Percentiles rank a stretch among this genome's conserved stretches.
These are phyloP conservation scores for Parmelia sp. DNA, from an alignment of 495 filamentous ascomycete genomes.

Conservation along the genomic window DNA sequence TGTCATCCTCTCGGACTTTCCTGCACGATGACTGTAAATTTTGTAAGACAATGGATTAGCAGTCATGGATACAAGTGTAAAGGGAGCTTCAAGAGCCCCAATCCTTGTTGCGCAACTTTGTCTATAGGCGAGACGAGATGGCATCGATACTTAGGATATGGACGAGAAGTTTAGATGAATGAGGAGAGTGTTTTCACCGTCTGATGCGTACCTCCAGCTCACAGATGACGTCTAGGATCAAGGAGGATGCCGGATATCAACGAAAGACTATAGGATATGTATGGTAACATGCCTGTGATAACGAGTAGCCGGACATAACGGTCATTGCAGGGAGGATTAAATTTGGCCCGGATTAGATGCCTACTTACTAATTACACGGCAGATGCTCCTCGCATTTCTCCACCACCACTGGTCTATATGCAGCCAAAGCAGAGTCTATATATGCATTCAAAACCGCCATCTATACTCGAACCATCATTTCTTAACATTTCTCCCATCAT, in stretches of 20 bases:
- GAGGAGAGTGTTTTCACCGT: background rate
- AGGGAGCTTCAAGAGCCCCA: no score
- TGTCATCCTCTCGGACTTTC: no score
- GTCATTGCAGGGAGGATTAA: background rate
- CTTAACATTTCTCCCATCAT: constrained; percentile 3
- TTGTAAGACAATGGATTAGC: no score
- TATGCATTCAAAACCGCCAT: background rate
- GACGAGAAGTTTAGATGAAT: background rate
- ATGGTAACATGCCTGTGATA: background rate
- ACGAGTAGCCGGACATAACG: background rate
- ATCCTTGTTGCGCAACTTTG: no score
- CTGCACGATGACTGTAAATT: no score
- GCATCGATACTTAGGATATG: background rate
- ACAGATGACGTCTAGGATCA: background rate
- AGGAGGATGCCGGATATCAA: background rate
- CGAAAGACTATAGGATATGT: no score
- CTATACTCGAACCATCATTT: background rate
- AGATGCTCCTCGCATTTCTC: no score
- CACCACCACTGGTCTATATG: background rate
- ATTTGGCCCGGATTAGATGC: background rate
- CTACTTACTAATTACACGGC: background rate
- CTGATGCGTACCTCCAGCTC: background rate
- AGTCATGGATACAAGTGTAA: no score
- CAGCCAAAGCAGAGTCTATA: background rate
- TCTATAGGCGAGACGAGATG: no score